Evolutionary conservation across 495 filamentous ascomycete genomes (phyloP).

Genomic region (Neurospora intermedia): DNA sequence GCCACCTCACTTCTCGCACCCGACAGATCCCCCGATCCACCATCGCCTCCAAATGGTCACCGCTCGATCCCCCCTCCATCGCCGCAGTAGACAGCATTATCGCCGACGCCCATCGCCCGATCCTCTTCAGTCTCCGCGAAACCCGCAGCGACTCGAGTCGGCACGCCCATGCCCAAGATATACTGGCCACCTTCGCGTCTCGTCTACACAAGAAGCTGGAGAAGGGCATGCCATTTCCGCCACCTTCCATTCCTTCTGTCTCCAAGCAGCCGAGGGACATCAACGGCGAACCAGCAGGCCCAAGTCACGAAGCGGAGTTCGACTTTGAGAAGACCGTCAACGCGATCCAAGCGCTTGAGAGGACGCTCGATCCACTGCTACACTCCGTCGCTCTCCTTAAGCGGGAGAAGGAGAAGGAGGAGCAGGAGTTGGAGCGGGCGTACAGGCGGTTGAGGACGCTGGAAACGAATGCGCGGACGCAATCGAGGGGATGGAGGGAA

Average conservation of each 20-base stretch:
- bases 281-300: neutral
- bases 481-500: conserved; percentile 27
- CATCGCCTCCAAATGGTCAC: conserved; percentile 35
- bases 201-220: conserved; percentile 26
- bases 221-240: conserved; percentile 35
- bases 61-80: conserved; percentile 28
- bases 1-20: conserved; percentile 29
- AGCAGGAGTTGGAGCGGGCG: conserved; percentile 27
- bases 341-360: conserved; percentile 24
- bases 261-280: neutral
- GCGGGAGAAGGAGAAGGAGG: conserved; percentile 29
- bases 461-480: conserved; percentile 28
- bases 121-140: conserved; percentile 29
- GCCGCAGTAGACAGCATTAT: conserved; percentile 27
- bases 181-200: conserved; percentile 22
- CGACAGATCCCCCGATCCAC: conserved; percentile 30
- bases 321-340: conserved; percentile 34
- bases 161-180: conserved; percentile 25
- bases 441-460: conserved; percentile 27
- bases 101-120: conserved; percentile 25
- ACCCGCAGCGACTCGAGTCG: conserved; percentile 16
- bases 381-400: conserved; percentile 33
- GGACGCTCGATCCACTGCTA: conserved; percentile 32
- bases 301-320: conserved; percentile 27
- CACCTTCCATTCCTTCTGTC: conserved; percentile 5